phyloP scores from a whole-genome alignment of 2,329 filamentous ascomycete genomes.

The Sporothrix pseudoabietina region DNA sequence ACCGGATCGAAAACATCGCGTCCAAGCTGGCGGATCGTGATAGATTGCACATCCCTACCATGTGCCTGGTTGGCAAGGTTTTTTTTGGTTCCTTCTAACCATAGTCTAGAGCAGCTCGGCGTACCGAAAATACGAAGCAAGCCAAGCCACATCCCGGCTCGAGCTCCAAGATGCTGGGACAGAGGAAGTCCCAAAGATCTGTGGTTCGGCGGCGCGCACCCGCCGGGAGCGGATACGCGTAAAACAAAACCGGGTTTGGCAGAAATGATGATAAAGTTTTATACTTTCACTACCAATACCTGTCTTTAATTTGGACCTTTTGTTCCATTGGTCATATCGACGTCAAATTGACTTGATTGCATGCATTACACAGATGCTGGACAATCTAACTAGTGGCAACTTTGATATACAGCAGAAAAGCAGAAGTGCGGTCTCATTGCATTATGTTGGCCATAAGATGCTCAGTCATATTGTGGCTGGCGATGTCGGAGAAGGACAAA shows the following conservation, averaged over 20 bases:
- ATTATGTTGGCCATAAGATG: too few relatives aligned
- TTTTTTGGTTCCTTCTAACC: not conserved
- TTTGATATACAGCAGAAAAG: too few relatives aligned
- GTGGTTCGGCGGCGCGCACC: not conserved
- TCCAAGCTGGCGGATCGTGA: not conserved
- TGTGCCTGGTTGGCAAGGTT: not conserved
- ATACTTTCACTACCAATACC: too few relatives aligned
- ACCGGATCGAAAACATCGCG: constrained; percentile 9
- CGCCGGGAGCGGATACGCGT: not conserved
- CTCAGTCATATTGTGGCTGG: not conserved
- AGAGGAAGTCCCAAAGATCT: not conserved
- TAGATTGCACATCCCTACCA: constrained; percentile 3
- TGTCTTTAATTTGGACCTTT: too few relatives aligned
- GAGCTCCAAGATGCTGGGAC: not conserved
- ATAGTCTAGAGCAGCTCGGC: not conserved
- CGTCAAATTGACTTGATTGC: too few relatives aligned
- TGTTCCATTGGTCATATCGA: too few relatives aligned
- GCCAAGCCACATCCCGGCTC: not conserved
- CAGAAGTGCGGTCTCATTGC: too few relatives aligned
- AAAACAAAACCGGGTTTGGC: not conserved
- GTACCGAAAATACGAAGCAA: constrained; percentile 22
- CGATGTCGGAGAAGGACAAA: not conserved
- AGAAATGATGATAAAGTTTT: not conserved
- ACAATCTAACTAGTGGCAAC: too few relatives aligned
- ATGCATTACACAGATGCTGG: too few relatives aligned